phyloP scores from a whole-genome alignment of 805 yeast species.

The Kuraishia ogatae region DNA sequence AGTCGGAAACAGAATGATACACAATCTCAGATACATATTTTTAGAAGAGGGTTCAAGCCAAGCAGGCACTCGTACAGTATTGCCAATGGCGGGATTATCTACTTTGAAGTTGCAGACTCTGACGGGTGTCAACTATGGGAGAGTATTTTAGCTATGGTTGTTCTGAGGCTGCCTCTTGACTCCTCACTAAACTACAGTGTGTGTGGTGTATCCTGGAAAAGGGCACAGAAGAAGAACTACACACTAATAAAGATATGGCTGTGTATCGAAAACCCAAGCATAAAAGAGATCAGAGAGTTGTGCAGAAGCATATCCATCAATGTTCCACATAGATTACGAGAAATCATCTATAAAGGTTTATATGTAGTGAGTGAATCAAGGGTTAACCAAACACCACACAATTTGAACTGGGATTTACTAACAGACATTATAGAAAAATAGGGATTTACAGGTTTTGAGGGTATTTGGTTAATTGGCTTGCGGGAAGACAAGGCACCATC shows the following conservation, averaged over 20 bases:
- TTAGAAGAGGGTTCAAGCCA: conserved; percentile 1
- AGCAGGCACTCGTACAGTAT: background rate
- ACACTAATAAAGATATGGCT: background rate
- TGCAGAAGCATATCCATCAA: background rate
- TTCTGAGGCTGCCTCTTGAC: background rate
- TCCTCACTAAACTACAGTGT: background rate
- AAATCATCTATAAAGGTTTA: background rate
- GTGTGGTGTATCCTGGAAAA: background rate
- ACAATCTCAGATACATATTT: background rate
- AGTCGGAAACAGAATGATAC: background rate
- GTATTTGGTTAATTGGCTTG: background rate
- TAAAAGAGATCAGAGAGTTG: background rate
- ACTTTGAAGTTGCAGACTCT: background rate
- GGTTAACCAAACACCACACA: no score
- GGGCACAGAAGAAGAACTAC: background rate
- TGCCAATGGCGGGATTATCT: background rate
- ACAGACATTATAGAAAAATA: background rate
- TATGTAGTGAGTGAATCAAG: background rate
- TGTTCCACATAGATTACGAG: background rate
- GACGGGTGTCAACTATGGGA: background rate
- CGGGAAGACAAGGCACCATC: no score
- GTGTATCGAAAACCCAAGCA: background rate
- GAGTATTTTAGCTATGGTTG: background rate
- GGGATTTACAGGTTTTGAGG: background rate
- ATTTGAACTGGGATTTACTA: background rate